Base-by-base conservation (phyloP, 1,139 yeast genomes). In the Diutina ranongensis region DNA sequence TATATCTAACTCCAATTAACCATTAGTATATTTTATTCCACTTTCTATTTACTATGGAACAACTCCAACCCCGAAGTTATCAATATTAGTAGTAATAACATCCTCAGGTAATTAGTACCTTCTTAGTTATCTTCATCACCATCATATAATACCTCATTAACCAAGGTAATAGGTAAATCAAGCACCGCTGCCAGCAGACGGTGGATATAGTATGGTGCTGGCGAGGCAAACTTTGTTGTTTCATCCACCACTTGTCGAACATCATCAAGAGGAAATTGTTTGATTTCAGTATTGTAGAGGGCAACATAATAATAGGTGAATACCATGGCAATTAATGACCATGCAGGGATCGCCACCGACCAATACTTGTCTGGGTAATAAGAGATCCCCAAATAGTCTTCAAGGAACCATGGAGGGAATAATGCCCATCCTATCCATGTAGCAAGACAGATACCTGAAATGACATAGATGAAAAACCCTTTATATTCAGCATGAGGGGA, bases 281-380 rank as follows among this genome's bases (percentile, higher is more conserved):
- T 68, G 15, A 80, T 72, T 56, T 89, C 97, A 3, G 78, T 76
- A 56, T 85, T 85, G 66, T 83, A 86, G 42, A 79, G 61, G 0
- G 81, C 80, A 47, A 88, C 62, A 3, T 80, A 85, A 3, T 84
- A 66, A 59, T 88, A 89, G 0, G 74, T 73, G 56, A 78, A 87
- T 9, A 80, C 63, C 85, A 89, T 78, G 15, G 72, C 60, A 70
- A 86, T 77, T 36, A 89, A 64, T 8, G 81, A 68, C 54, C 76
- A 82, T 3, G 83, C 67, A 1, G 95, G 95, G 1, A 84, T 60
- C 0, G 88, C 85, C 45, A 82, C 57, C 1, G 92, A 81, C 96
- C 96, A 87, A 81, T 92, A 86, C 52, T 87, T 68, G 32, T 87
- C 83, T 0, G 95, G 95, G 53, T 80, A 83, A 60, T 85, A 87